Evolutionary conservation across 495 filamentous ascomycete genomes (phyloP).

Genomic region (Astrothelium subdiscretum): DNA sequence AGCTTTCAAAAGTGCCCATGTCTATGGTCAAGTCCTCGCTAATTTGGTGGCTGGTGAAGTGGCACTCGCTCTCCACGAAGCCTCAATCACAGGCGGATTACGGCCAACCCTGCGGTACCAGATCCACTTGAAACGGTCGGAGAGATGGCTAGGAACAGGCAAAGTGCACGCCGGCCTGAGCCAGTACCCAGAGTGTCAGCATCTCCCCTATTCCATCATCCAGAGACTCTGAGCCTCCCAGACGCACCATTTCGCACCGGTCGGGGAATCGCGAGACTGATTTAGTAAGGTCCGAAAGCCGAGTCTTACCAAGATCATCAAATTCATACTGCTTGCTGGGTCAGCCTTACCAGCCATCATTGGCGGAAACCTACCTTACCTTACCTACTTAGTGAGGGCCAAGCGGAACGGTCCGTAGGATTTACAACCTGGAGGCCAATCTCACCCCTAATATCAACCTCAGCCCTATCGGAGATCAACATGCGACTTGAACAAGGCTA

Average conservation of each 20-base stretch:
- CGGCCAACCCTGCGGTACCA: neutral
- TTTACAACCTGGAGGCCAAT: neutral
- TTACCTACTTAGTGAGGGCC: no score
- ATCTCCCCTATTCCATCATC: neutral
- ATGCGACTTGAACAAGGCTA: neutral
- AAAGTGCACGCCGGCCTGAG: neutral
- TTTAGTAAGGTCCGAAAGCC: no score
- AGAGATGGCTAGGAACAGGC: neutral
- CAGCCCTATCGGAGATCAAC: neutral
- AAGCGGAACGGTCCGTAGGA: neutral
- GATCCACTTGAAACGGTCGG: neutral
- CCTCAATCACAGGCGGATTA: neutral
- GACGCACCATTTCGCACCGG: no score
- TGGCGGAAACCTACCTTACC: neutral
- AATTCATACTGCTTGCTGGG: neutral
- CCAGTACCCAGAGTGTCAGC: neutral
- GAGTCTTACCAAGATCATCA: neutral
- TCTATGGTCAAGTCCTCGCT: neutral
- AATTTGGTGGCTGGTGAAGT: neutral
- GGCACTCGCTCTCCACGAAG: neutral
- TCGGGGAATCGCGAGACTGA: no score
- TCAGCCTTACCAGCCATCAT: neutral
- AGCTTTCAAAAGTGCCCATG: neutral
- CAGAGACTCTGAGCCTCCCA: neutral
- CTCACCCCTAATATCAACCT: neutral